A percentile compares a stretch with the other conserved stretches of the same genome.
Conservation (phyloP, 495 filamentous ascomycete genomes). For the Chaetomium tenue region DNA sequence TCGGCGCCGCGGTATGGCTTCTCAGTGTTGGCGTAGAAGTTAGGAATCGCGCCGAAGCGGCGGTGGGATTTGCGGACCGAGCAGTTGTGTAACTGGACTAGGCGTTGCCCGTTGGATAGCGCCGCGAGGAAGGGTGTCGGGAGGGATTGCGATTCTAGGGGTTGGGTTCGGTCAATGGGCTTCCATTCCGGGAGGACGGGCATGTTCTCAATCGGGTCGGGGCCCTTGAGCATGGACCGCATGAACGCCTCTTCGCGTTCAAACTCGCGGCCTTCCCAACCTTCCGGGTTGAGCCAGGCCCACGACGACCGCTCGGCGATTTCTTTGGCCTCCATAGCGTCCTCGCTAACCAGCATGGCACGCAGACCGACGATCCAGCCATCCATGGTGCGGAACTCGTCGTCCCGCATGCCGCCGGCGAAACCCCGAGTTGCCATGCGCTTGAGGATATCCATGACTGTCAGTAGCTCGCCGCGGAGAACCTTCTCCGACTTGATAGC, state of each 20-base stretch:
- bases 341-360: conserved; percentile 69
- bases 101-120: conserved; percentile 72
- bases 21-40: conserved; percentile 80
- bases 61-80: conserved; percentile 78
- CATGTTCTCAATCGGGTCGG: conserved; percentile 34
- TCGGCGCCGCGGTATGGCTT: conserved; percentile 94
- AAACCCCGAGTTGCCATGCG: conserved; percentile 87
- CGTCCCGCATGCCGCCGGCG: conserved; percentile 70
- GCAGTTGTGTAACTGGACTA: conserved; percentile 86
- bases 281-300: conserved; percentile 70
- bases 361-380: conserved; percentile 76
- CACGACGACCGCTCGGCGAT: conserved; percentile 66
- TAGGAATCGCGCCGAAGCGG: conserved; percentile 86
- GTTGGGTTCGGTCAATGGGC: conserved; percentile 46
- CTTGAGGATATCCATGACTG: conserved; percentile 85
- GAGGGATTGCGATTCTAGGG: conserved; percentile 34
- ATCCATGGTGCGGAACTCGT: conserved; percentile 69
- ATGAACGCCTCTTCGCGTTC: conserved; percentile 86
- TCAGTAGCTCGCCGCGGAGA: conserved; percentile 75
- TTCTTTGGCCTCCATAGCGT: conserved; percentile 71
- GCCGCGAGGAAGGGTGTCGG: conserved; percentile 74
- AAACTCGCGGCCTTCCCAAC: conserved; percentile 74
- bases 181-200: conserved; percentile 68
- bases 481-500: conserved; percentile 78
- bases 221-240: conserved; percentile 52